Percentiles rank a stretch among this genome's conserved stretches.
phyloP scores from a whole-genome alignment of 1,139 yeast species.

The Zygosaccharomyces pseudobailii region DNA sequence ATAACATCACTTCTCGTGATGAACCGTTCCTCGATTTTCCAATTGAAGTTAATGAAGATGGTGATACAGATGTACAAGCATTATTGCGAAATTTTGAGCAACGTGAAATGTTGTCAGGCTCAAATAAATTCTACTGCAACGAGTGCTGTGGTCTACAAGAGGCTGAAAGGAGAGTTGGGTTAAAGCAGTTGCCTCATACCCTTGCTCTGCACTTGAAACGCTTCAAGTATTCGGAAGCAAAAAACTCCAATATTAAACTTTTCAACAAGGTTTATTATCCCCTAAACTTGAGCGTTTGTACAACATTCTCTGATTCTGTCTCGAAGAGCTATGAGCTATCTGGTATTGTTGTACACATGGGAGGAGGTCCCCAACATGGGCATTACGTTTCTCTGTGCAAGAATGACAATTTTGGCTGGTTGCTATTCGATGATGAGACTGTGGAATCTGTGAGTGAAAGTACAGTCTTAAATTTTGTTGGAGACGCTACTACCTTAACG shows the following conservation, averaged over 20 bases:
- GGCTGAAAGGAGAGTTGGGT: slow-evolving; percentile 87
- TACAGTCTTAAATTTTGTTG: slow-evolving; percentile 81
- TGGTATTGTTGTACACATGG: slow-evolving; percentile 88
- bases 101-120: slow-evolving; percentile 77
- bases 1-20: slow-evolving; percentile 75
- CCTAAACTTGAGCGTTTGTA: slow-evolving; percentile 63
- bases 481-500: slow-evolving; percentile 83
- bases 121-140: slow-evolving; percentile 91
- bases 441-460: slow-evolving; percentile 84
- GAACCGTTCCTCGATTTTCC: slow-evolving; percentile 85
- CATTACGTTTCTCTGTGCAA: slow-evolving; percentile 88
- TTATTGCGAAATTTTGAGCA: slow-evolving; percentile 78
- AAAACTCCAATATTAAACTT: slow-evolving; percentile 77
- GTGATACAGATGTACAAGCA: slow-evolving; percentile 67
- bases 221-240: slow-evolving; percentile 82
- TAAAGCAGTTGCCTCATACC: slow-evolving; percentile 71
- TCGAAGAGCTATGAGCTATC: slow-evolving; percentile 68
- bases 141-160: slow-evolving; percentile 87
- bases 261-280: slow-evolving; percentile 86
- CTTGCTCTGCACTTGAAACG: slow-evolving; percentile 82
- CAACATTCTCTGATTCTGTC: slow-evolving; percentile 51
- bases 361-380: slow-evolving; percentile 98
- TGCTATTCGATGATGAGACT: slow-evolving; percentile 90
- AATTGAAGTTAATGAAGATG: slow-evolving; percentile 63
- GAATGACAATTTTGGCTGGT: slow-evolving; percentile 78